A percentile compares a stretch with the other conserved stretches of the same genome.
These are phyloP conservation scores for Mariannaea elegans DNA, from an alignment of 2,329 filamentous ascomycete genomes.

Conservation along the genomic window DNA sequence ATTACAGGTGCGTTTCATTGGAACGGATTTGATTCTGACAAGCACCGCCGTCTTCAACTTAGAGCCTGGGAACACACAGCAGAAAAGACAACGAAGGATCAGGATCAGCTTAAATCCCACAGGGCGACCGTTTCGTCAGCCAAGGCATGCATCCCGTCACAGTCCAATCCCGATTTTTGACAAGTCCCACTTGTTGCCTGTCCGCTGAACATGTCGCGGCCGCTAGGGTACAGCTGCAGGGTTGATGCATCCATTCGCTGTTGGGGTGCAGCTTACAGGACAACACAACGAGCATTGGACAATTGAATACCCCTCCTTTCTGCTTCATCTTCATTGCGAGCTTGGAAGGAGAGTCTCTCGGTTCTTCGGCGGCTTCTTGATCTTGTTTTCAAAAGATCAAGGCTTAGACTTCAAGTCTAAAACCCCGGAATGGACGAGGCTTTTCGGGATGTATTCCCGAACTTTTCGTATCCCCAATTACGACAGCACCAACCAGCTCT, in stretches of 20 bases:
- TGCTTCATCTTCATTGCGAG: too few species aligned
- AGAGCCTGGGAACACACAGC: not conserved
- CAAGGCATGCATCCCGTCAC: not conserved
- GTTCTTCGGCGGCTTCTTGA: not conserved
- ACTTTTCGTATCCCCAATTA: not conserved
- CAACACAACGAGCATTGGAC: too few species aligned
- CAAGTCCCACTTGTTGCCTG: too few species aligned
- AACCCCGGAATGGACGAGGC: not conserved
- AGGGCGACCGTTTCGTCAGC: conserved; percentile 6
- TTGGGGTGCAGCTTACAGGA: too few species aligned
- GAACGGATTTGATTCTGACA: not conserved
- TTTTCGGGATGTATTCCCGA: too few species aligned
- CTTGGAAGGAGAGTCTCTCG: too few species aligned
- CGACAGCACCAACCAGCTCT: not conserved
- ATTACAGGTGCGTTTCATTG: not conserved
- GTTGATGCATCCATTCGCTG: too few species aligned
- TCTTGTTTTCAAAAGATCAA: not conserved
- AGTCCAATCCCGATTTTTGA: too few species aligned
- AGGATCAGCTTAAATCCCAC: conserved; percentile 10
- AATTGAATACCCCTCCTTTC: not conserved
- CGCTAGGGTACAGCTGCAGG: too few species aligned
- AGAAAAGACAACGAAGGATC: conserved; percentile 2
- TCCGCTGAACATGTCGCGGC: too few species aligned
- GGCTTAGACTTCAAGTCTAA: not conserved
- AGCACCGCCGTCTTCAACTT: not conserved